Evolutionary conservation across 2,329 filamentous ascomycete genomes (phyloP).

Genomic region (Penicillium thymicola): DNA sequence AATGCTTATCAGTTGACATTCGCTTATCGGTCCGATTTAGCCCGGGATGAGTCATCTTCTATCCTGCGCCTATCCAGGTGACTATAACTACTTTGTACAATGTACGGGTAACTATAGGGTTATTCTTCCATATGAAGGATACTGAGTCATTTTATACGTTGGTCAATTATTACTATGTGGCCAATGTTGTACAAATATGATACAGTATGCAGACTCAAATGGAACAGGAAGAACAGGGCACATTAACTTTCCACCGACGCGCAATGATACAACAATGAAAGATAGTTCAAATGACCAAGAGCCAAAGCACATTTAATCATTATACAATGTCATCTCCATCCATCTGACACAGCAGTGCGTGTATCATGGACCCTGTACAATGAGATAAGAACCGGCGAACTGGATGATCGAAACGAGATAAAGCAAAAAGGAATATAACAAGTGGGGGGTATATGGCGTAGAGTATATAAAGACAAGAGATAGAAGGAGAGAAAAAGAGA

Average conservation of each 20-base stretch:
- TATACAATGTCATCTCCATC: background rate
- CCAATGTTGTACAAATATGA: conserved; percentile 12
- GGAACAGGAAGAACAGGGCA: conserved; percentile 1
- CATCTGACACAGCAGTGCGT: conserved; percentile 4
- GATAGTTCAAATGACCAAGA: background rate
- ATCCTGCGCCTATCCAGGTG: background rate
- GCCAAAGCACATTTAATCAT: background rate
- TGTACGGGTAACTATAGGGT: background rate
- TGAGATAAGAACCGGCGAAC: background rate
- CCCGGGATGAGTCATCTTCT: conserved; percentile 25
- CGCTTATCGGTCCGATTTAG: conserved; percentile 28
- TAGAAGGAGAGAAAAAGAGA: background rate
- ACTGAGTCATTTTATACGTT: background rate
- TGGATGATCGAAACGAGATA: conserved; percentile 4
- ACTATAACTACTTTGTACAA: background rate
- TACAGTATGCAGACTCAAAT: conserved; percentile 13
- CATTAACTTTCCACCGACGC: conserved; percentile 1
- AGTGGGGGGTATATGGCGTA: conserved; percentile 25
- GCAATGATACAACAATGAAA: conserved; percentile 9
- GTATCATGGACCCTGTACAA: conserved; percentile 1
- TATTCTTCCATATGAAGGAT: background rate
- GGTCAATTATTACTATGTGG: conserved; percentile 4
- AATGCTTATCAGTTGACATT: conserved; percentile 28
- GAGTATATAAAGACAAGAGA: conserved; percentile 10
- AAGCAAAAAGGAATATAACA: conserved; percentile 16